A percentile compares a stretch with the other conserved stretches of the same genome.
These are phyloP conservation scores for Mucor mucedo DNA, from an alignment of 371 early-diverging fungal species.

Conservation along the genomic window DNA sequence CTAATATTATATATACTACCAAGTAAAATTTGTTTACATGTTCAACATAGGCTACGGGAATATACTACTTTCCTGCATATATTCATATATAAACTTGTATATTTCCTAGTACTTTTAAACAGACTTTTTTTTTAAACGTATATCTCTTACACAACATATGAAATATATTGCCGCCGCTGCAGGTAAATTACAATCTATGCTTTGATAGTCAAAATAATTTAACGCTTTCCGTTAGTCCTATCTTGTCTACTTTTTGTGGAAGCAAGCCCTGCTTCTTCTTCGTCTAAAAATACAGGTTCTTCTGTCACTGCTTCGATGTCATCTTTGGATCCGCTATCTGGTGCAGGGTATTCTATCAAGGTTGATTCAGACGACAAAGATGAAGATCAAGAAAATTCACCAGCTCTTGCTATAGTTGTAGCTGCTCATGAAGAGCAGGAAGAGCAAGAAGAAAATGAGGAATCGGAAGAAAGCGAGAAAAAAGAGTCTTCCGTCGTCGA, in stretches of 20 bases:
- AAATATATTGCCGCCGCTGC: slow-evolving; percentile 6
- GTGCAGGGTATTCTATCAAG: not conserved
- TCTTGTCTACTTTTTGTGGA: slow-evolving; percentile 6
- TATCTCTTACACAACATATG: not conserved
- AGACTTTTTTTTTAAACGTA: no score
- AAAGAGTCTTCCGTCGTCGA: not conserved
- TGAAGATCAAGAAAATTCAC: slow-evolving; percentile 7
- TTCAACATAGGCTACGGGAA: no score
- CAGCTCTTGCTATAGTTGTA: slow-evolving; percentile 1
- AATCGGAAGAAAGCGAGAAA: not conserved
- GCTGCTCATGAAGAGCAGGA: slow-evolving; percentile 3
- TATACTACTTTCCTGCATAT: no score
- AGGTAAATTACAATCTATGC: not conserved
- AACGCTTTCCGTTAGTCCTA: not conserved
- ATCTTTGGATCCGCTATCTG: not conserved
- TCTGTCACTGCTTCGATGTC: not conserved
- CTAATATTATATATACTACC: slow-evolving; percentile 1
- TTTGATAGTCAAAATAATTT: not conserved
- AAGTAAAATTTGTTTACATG: not conserved
- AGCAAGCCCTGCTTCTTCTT: not conserved
- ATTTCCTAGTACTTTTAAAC: not conserved
- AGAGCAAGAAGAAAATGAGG: not conserved
- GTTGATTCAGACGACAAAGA: not conserved
- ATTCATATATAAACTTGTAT: not conserved
- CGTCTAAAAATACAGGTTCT: not conserved